Evolutionary conservation across 2,329 filamentous ascomycete species (phyloP).

Genomic region (Trichoderma cornu-damae): DNA sequence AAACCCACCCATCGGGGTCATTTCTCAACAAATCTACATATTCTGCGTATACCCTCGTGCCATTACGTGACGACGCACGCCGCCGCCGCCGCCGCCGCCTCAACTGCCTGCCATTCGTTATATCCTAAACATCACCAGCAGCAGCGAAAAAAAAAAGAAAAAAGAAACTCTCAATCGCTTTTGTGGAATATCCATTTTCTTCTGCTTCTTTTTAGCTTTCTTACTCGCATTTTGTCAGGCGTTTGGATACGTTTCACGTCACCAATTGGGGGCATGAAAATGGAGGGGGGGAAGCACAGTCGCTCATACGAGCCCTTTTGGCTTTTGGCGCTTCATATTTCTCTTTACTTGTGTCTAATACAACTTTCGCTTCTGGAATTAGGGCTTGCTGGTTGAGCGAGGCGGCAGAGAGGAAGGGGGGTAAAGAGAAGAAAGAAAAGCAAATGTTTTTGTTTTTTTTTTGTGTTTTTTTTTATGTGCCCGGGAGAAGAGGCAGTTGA

Average conservation of each 20-base stretch:
- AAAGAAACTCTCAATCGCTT: conserved; percentile 9
- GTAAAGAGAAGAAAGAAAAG: conserved; percentile 1
- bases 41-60: neutral
- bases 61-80: conserved; percentile 22
- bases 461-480: conserved; percentile 13
- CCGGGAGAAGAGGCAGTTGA: neutral
- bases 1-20: neutral
- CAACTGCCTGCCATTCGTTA: conserved; percentile 14
- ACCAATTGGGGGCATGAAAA: conserved; percentile 18
- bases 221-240: conserved; percentile 21
- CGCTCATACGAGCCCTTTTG: conserved; percentile 22
- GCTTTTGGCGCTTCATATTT: conserved; percentile 24
- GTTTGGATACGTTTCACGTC: conserved; percentile 22
- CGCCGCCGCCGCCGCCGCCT: neutral
- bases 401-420: neutral
- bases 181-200: neutral
- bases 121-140: neutral
- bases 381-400: conserved; percentile 18
- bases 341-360: conserved; percentile 9
- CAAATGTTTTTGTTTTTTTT: too few species aligned
- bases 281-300: conserved; percentile 23
- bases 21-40: neutral
- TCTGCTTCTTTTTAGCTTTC: neutral
- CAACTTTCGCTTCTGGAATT: conserved; percentile 18
- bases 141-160: neutral